phyloP scores from a whole-genome alignment of 192 early-diverging fungal species.

The Neocallimastix lanati region DNA sequence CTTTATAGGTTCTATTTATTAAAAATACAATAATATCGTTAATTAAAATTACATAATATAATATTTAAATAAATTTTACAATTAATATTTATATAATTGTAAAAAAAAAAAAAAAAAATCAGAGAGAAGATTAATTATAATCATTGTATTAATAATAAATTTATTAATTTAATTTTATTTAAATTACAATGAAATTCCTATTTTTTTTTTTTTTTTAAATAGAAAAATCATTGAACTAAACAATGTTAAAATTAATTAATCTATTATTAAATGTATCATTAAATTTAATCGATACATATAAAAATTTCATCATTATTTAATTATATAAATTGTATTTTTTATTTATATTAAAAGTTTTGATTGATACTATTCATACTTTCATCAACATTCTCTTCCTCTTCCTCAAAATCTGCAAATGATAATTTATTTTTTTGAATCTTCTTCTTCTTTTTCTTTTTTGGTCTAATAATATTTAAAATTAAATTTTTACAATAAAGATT shows the following conservation, averaged over 20 bases:
- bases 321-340: background rate
- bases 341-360: too few species aligned
- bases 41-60: too few species aligned
- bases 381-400: conserved; percentile 24
- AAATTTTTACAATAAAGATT: too few species aligned
- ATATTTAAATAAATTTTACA: too few species aligned
- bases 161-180: too few species aligned
- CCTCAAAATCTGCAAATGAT: conserved; percentile 54
- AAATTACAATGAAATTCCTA: too few species aligned
- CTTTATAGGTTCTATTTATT: conserved; percentile 9
- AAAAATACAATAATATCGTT: too few species aligned
- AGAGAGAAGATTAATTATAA: background rate
- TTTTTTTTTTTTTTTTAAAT: too few species aligned
- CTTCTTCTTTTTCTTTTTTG: conserved; percentile 41
- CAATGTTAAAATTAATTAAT: background rate
- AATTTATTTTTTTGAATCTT: conserved; percentile 36
- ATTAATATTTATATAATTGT: conserved; percentile 7
- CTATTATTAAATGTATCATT: background rate
- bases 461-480: too few species aligned
- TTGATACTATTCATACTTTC: too few species aligned
- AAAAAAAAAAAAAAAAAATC: background rate
- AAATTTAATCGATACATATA: background rate
- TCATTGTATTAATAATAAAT: background rate
- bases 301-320: background rate
- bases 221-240: too few species aligned